These are phyloP conservation scores for Pseudogymnoascus sp. DNA, from an alignment of 2,329 filamentous ascomycete species.

Conservation along the genomic window DNA sequence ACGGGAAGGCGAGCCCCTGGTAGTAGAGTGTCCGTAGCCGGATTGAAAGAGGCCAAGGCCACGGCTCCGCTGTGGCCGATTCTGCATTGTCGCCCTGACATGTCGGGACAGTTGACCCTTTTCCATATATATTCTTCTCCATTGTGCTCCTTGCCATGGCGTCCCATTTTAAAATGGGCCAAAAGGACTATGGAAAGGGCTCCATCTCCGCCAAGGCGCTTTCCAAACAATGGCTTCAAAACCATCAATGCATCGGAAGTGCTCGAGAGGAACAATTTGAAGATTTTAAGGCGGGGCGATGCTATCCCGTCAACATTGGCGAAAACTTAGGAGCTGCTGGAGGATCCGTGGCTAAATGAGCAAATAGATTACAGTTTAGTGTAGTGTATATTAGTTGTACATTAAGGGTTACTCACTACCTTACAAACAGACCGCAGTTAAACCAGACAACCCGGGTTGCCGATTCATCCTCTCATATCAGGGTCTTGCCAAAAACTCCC, in stretches of 20 bases:
- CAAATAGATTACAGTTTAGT: neutral
- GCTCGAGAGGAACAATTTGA: constrained; percentile 14
- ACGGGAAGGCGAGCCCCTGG: neutral
- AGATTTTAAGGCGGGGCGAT: constrained; percentile 9
- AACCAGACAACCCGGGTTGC: neutral
- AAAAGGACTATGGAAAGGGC: neutral
- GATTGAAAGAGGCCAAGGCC: neutral
- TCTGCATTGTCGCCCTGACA: neutral
- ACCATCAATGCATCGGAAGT: neutral
- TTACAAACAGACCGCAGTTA: neutral
- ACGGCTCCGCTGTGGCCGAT: neutral
- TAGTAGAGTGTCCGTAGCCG: neutral
- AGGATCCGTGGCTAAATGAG: constrained; percentile 29
- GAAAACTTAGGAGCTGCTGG: constrained; percentile 27
- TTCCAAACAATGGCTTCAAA: constrained; percentile 8
- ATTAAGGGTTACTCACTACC: neutral
- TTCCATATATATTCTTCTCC: neutral
- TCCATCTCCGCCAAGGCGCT: neutral
- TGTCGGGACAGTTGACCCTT: neutral
- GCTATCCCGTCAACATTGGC: constrained; percentile 17
- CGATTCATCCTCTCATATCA: neutral
- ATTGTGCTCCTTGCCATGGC: neutral
- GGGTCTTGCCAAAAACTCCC: neutral
- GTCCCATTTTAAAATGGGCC: neutral
- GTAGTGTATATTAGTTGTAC: neutral